These are phyloP conservation scores for Nothophaeocryptopus gaeumannii DNA, from an alignment of 2,329 filamentous ascomycete genomes.

Conservation along the genomic window DNA sequence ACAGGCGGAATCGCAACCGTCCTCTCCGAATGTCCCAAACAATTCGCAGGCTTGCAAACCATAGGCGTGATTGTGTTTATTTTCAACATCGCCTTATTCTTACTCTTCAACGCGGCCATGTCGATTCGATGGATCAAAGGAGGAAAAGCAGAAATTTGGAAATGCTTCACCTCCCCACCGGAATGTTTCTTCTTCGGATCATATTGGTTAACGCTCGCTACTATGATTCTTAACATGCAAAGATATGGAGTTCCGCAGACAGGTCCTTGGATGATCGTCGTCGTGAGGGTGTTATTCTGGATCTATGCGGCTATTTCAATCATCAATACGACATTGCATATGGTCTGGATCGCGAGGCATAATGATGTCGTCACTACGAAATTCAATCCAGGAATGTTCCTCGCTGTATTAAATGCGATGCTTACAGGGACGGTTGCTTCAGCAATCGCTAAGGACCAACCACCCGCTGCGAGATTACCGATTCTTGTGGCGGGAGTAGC, in stretches of 20 bases:
- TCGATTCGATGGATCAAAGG: conserved; percentile 60
- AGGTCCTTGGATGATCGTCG: conserved; percentile 55
- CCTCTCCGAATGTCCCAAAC: conserved; percentile 60
- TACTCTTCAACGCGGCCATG: conserved; percentile 54
- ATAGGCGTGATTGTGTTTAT: conserved; percentile 68
- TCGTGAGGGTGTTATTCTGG: conserved; percentile 67
- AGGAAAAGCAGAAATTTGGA: conserved; percentile 48
- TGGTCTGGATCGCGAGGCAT: conserved; percentile 11
- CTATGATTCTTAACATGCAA: conserved; percentile 65
- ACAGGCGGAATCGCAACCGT: conserved; percentile 68
- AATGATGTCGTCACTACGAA: conserved; percentile 13
- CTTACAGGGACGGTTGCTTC: conserved; percentile 23
- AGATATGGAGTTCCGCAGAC: conserved; percentile 61
- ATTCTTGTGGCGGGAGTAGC: conserved; percentile 47
- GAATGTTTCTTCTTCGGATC: conserved; percentile 70
- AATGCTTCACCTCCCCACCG: conserved; percentile 62
- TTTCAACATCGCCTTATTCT: conserved; percentile 65
- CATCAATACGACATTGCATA: conserved; percentile 12
- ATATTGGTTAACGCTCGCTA: conserved; percentile 66
- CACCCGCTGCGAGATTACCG: conserved; percentile 34
- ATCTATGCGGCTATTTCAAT: conserved; percentile 47
- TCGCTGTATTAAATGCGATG: conserved; percentile 24
- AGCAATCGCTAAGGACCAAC: conserved; percentile 28
- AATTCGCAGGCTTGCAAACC: conserved; percentile 60
- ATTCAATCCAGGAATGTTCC: conserved; percentile 19